These are phyloP conservation scores for Citrullus amarus DNA, from an alignment of 306 rosid genomes.

Conservation along the genomic window DNA sequence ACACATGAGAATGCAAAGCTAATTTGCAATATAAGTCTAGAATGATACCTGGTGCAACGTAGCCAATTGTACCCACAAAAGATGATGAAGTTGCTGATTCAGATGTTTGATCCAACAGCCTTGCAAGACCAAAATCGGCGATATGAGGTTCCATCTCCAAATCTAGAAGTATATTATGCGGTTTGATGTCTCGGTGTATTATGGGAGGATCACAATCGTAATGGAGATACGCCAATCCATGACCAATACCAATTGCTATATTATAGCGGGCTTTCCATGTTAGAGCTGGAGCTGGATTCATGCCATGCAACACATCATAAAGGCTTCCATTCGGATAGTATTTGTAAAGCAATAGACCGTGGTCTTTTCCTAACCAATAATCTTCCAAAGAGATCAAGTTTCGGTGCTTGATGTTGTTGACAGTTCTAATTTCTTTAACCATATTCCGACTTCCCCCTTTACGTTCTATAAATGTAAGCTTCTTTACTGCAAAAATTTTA, in stretches of 20 bases:
- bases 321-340: slow-evolving; percentile 87
- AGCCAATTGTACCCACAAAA: slow-evolving; percentile 62
- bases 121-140: slow-evolving; percentile 82
- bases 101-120: slow-evolving; percentile 53
- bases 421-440: slow-evolving; percentile 57
- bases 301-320: slow-evolving; percentile 56
- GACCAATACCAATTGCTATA: slow-evolving; percentile 65
- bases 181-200: slow-evolving; percentile 80
- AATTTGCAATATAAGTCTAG: too few relatives aligned
- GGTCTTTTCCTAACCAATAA: slow-evolving; percentile 45
- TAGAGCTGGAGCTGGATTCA: slow-evolving; percentile 28
- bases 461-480: slow-evolving; percentile 30
- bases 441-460: slow-evolving; percentile 34
- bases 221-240: slow-evolving; percentile 72
- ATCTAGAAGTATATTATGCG: slow-evolving; percentile 67
- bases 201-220: slow-evolving; percentile 69
- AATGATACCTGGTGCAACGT: slow-evolving; percentile 67
- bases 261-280: slow-evolving; percentile 54
- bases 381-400: slow-evolving; percentile 57
- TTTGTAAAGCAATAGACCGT: slow-evolving; percentile 55
- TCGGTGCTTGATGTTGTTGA: slow-evolving; percentile 57
- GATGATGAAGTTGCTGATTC: slow-evolving; percentile 23
- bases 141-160: slow-evolving; percentile 77
- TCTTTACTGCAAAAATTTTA: slow-evolving; percentile 54
- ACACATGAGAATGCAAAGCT: too few relatives aligned